These are phyloP conservation scores for Salicornia ramosissima DNA, from an alignment of 148 eudicot genomes.

Conservation along the genomic window DNA sequence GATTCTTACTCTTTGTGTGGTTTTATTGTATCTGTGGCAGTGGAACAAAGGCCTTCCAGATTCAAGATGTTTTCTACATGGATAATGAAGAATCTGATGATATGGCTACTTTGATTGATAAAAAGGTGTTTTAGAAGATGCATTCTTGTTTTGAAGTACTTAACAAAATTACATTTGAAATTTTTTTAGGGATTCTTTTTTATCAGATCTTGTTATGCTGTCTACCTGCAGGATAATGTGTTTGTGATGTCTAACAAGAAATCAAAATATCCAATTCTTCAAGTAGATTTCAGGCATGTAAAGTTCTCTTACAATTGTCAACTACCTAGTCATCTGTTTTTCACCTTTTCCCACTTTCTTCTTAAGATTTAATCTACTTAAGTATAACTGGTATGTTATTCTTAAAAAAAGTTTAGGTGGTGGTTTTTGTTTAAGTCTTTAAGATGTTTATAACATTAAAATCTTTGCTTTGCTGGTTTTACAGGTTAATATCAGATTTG, in stretches of 20 bases:
- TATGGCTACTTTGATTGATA: constrained; percentile 71
- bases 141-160: neutral
- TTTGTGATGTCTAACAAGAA: constrained; percentile 98
- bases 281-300: constrained; percentile 88
- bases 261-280: constrained; percentile 95
- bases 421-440: neutral
- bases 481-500: constrained; percentile 90
- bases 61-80: constrained; percentile 70
- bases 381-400: too few relatives aligned
- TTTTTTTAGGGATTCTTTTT: neutral
- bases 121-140: constrained; percentile 44
- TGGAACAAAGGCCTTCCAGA: constrained; percentile 71
- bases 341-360: constrained; percentile 9
- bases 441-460: neutral
- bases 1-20: constrained; percentile 10
- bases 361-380: neutral
- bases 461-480: constrained; percentile 13
- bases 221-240: constrained; percentile 69
- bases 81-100: constrained; percentile 90
- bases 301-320: neutral
- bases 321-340: constrained; percentile 7
- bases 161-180: neutral
- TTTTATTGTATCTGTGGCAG: constrained; percentile 36
- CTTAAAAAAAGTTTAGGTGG: neutral
- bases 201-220: neutral